Percentiles rank a stretch among this genome's conserved stretches.
These are phyloP conservation scores for Echeveria elegans DNA, from an alignment of 164 flowering plant genomes.

Conservation along the genomic window DNA sequence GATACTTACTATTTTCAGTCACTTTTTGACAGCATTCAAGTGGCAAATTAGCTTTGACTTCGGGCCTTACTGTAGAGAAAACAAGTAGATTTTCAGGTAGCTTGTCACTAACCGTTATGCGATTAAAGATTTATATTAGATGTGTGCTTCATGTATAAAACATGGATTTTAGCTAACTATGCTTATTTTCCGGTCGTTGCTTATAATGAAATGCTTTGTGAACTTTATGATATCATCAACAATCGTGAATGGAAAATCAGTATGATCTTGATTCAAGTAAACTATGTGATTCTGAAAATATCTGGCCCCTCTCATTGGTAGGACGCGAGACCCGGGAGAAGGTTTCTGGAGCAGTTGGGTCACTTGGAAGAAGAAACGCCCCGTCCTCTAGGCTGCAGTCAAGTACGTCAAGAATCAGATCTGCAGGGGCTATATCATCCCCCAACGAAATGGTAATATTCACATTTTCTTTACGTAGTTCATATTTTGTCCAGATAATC, in stretches of 20 bases:
- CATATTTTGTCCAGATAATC: neutral
- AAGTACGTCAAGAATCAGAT: conserved; percentile 29
- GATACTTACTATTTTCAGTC: conserved; percentile 10
- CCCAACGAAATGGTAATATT: conserved; percentile 44
- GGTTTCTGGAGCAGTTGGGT: conserved; percentile 60
- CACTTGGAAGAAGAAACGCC: conserved; percentile 38
- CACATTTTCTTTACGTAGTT: neutral
- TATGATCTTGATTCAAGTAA: neutral
- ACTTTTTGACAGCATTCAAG: conserved; percentile 28
- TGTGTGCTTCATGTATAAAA: neutral
- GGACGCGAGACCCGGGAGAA: conserved; percentile 48
- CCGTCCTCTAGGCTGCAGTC: conserved; percentile 29
- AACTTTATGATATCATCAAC: neutral
- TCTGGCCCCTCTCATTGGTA: conserved; percentile 13
- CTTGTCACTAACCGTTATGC: neutral
- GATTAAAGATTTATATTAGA: neutral
- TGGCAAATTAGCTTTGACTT: conserved; percentile 30
- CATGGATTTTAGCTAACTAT: neutral
- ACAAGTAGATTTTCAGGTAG: conserved; percentile 57
- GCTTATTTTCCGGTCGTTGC: neutral
- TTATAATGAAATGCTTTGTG: neutral
- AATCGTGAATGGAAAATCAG: neutral
- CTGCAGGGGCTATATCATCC: conserved; percentile 32
- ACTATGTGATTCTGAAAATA: neutral
- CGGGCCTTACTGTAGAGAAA: conserved; percentile 56